Base-by-base conservation (phyloP, 2,329 filamentous ascomycete genomes). In the Apiospora aurea region DNA sequence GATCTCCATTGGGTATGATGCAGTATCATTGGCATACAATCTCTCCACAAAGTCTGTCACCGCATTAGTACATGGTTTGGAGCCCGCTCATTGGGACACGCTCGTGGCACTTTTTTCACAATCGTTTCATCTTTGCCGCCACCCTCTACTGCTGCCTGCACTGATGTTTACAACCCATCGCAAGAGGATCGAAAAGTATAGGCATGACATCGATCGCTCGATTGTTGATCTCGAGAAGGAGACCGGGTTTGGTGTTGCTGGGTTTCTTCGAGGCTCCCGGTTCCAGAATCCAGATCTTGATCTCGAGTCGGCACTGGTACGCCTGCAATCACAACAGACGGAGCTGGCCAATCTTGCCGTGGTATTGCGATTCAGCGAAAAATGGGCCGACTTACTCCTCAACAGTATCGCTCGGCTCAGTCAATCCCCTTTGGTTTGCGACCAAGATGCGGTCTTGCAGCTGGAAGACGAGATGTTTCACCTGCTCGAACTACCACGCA, bases 261-360 rank as follows among this genome's bases (percentile, higher is more conserved):
- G 61, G 3, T 41, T 53, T 6, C 14, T 67, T 21, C 44, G 38
- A n/a, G 29, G 29, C 26, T 34, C 43, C 2, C 29, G 43, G 2
- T 26, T 67, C 44, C 26, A n/a, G 8, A 51, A 38, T 24, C 61
- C 24, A 2, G 46, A 43, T 29, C 51, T 67, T 8, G 26, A 43
- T 18, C 57, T 71, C 21, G 46, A 71, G 26, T 71, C 70, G 29
- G 44, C 61, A 16, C 34, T 71, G n/a, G 61, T 67, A 14, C 43
- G 53, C 24, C 46, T 71, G 34, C 61, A 67, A 14, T 71, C 66
- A 1, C 49, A 71, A 14, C 70, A 71, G 49, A 71, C 70, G 3
- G 70, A 69, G 38, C 49, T 71, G 24, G 66, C 70, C 5, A 71
- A 26, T 5, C 38, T 69, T 10, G 16, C 34, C n/a, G 53, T 44